Evolutionary conservation across 345 rosid species (phyloP).

Genomic region (Cardiospermum halicacabum): DNA sequence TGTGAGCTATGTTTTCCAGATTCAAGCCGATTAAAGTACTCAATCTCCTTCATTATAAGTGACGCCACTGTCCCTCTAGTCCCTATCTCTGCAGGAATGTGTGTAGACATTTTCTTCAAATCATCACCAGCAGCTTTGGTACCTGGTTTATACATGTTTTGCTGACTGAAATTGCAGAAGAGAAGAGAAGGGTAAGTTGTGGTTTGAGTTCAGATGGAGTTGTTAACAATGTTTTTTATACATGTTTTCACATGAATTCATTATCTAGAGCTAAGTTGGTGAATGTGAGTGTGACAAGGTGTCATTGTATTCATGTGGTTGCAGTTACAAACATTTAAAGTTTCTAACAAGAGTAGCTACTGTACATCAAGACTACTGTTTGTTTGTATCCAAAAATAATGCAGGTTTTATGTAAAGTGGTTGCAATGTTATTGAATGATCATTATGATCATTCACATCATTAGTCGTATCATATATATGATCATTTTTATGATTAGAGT

Average conservation of each 20-base stretch:
- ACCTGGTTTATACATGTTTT: conserved; percentile 31
- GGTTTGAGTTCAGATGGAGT: conserved; percentile 13
- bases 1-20: conserved; percentile 26
- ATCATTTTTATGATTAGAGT: no score
- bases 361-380: conserved; percentile 12
- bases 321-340: conserved; percentile 33
- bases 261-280: conserved; percentile 25
- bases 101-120: conserved; percentile 25
- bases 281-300: conserved; percentile 18
- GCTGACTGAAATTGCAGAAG: conserved; percentile 24
- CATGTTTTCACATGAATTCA: conserved; percentile 29
- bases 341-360: conserved; percentile 23
- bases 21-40: conserved; percentile 42
- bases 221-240: conserved; percentile 23
- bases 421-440: background rate
- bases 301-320: conserved; percentile 45
- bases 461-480: background rate
- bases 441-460: background rate
- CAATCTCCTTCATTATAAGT: conserved; percentile 53
- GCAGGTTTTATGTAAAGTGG: conserved; percentile 4
- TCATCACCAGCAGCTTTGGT: conserved; percentile 7
- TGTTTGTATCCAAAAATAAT: no score
- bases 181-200: conserved; percentile 27
- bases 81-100: conserved; percentile 47
- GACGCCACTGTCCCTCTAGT: conserved; percentile 55